Percentiles rank a stretch among this genome's conserved stretches.
Evolutionary conservation across 2,329 filamentous ascomycete genomes (phyloP).

Genomic region (Colletotrichum cereale): DNA sequence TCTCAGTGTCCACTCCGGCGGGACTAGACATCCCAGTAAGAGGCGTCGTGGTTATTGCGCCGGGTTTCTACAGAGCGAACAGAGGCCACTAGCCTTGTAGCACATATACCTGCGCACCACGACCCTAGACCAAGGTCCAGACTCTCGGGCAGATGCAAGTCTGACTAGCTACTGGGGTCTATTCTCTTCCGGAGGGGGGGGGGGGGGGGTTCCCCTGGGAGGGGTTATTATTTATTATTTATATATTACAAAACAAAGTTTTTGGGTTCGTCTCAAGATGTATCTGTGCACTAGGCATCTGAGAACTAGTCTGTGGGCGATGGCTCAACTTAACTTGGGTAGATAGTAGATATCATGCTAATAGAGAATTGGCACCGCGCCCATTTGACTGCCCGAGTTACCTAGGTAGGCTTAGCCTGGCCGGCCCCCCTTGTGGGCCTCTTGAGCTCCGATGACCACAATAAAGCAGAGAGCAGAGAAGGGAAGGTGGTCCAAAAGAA

Average conservation of each 20-base stretch:
- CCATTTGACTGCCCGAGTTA: background rate
- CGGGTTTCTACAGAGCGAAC: background rate
- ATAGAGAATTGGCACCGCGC: background rate
- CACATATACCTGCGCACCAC: background rate
- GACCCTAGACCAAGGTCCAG: background rate
- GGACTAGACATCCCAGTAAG: conserved; percentile 8
- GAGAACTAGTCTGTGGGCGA: background rate
- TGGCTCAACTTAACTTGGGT: background rate
- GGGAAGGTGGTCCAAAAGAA: background rate
- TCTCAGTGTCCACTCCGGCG: conserved; percentile 3
- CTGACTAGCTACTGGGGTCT: background rate
- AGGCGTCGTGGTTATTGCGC: background rate
- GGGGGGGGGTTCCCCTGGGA: too few relatives aligned
- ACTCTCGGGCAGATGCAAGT: background rate
- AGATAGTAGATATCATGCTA: background rate
- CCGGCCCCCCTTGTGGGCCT: too few relatives aligned
- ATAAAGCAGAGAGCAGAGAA: background rate
- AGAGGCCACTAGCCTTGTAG: conserved; percentile 4
- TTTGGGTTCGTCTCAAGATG: background rate
- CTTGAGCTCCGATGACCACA: too few relatives aligned
- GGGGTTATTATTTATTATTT: too few relatives aligned
- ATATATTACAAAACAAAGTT: too few relatives aligned
- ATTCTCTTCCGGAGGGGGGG: background rate
- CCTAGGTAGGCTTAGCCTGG: background rate
- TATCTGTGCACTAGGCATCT: background rate